Evolutionary conservation across 2,329 filamentous ascomycete species (phyloP).

Genomic region (Aureobasidium uvarum): DNA sequence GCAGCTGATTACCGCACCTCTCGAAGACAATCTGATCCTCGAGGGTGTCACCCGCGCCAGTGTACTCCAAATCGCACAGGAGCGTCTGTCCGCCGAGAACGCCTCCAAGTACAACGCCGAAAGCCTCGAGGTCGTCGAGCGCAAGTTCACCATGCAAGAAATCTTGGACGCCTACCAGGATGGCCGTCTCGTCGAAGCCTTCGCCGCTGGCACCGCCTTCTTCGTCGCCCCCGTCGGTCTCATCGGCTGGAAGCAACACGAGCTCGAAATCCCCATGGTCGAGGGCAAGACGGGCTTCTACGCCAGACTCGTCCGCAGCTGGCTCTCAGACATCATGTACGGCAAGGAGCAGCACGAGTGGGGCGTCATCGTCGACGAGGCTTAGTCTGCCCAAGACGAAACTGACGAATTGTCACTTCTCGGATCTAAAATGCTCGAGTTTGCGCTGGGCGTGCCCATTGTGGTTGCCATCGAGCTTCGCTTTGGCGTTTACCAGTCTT

Average conservation of each 20-base stretch:
- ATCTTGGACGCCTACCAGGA: constrained; percentile 28
- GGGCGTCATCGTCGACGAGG: constrained; percentile 47
- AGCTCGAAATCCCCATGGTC: constrained; percentile 45
- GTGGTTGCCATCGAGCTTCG: neutral
- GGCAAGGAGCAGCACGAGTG: constrained; percentile 49
- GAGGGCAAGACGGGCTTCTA: constrained; percentile 40
- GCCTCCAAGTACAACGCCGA: constrained; percentile 27
- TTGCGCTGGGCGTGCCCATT: neutral
- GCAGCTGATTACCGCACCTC: constrained; percentile 77
- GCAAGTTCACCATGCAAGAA: constrained; percentile 46
- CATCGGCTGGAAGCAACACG: constrained; percentile 48
- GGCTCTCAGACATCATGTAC: constrained; percentile 53
- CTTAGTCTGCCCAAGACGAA: constrained; percentile 15
- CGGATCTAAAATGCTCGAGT: neutral
- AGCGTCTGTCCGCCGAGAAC: constrained; percentile 52
- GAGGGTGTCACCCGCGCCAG: constrained; percentile 85
- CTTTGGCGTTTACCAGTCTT: neutral
- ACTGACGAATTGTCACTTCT: neutral
- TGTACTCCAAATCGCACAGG: constrained; percentile 68
- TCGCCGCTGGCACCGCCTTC: constrained; percentile 78
- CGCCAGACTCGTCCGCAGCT: constrained; percentile 46
- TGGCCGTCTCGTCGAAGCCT: constrained; percentile 67
- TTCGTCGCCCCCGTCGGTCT: constrained; percentile 49
- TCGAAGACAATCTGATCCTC: constrained; percentile 80
- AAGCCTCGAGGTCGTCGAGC: constrained; percentile 51